Percentiles rank a stretch among this genome's conserved stretches.
phyloP scores from a whole-genome alignment of 2,329 filamentous ascomycete genomes.

The Monosporascus sp. region DNA sequence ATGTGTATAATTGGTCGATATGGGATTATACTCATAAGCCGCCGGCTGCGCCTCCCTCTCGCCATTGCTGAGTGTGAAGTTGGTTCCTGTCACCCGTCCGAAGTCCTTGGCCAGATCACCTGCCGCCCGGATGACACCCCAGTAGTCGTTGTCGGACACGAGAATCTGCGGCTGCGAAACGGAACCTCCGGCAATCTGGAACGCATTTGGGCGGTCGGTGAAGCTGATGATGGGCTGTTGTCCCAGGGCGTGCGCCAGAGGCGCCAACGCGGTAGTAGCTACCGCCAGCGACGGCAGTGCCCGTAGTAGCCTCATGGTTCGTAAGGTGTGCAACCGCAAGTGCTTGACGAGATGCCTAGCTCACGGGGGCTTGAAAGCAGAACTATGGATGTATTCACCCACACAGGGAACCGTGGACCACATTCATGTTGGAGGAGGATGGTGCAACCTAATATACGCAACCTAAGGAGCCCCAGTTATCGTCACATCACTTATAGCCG shows the following conservation, averaged over 20 bases:
- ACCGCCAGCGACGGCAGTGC: slow-evolving; percentile 1
- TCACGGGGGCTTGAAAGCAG: not conserved
- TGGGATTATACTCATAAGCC: slow-evolving; percentile 37
- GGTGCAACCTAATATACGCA: not conserved
- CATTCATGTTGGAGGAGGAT: not conserved
- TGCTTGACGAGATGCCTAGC: not conserved
- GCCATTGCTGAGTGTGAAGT: slow-evolving; percentile 55
- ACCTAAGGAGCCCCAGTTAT: not conserved
- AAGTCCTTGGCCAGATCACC: slow-evolving; percentile 65
- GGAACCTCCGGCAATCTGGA: slow-evolving; percentile 22
- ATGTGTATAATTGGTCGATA: slow-evolving; percentile 42
- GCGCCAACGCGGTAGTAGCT: slow-evolving; percentile 2
- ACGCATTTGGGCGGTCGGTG: slow-evolving; percentile 9
- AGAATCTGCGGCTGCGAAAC: slow-evolving; percentile 37
- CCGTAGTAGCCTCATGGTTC: not conserved
- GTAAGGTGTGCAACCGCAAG: not conserved
- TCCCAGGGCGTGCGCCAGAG: slow-evolving; percentile 17
- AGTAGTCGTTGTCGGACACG: slow-evolving; percentile 57
- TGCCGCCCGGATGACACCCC: slow-evolving; percentile 63
- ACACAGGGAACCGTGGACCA: not conserved
- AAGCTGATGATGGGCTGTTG: slow-evolving; percentile 26
- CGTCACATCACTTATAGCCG: not conserved
- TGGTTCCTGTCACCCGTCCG: slow-evolving; percentile 63
- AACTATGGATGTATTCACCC: not conserved
- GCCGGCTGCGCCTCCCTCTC: slow-evolving; percentile 30